Evolutionary conservation across 805 yeast species (phyloP), one percentile per base, ranked within the genome.

Genomic region (Metschnikowia shivogae): DNA sequence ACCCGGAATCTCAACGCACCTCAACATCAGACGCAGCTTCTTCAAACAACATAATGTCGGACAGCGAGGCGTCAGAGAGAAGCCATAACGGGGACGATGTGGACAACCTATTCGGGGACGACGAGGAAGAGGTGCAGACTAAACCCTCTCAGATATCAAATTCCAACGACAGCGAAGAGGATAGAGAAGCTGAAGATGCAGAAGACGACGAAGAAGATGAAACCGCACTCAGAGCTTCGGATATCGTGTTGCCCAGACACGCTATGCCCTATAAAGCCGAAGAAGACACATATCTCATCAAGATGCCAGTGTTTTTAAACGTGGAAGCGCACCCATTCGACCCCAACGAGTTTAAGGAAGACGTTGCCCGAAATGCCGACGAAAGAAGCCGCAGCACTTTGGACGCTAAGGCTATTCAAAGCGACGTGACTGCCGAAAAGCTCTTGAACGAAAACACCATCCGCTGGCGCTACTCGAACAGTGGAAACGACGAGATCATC

Each of bases 381-480:
- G 59, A 62, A 37, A 47, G 73, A 50, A 43, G 52, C 17, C 47
- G 57, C 27, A 55, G 55, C 32, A 48, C 64, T 4, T 62, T 68
- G 34, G 52, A 71, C 20, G 67, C 72, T 11, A 71, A 72, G 39
- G 77, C 74, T 33, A 76, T 74, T 34, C 74, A 77, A 49, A 68
- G 63, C 39, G 74, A 68, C 37, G 52, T 63, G 30, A 63, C 81
- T n/a, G 78, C 82, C 31, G 86, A 83, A 49, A 79, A 80, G 57
- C 67, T 84, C 29, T 73, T 79, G 45, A 88, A 84, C 50, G 89
- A 86, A 58, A 92, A 89, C 63, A 89, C 97, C 0, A 73, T 93
- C 29, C 79, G 99, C 60, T 93, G 99, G 99, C 80, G 96, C 65
- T 92, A 90, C 63, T 84, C 89, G 12, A 79, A 84, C 47, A 82